Conservation (phyloP, 106 monocot species). For the Agapanthus africanus region DNA sequence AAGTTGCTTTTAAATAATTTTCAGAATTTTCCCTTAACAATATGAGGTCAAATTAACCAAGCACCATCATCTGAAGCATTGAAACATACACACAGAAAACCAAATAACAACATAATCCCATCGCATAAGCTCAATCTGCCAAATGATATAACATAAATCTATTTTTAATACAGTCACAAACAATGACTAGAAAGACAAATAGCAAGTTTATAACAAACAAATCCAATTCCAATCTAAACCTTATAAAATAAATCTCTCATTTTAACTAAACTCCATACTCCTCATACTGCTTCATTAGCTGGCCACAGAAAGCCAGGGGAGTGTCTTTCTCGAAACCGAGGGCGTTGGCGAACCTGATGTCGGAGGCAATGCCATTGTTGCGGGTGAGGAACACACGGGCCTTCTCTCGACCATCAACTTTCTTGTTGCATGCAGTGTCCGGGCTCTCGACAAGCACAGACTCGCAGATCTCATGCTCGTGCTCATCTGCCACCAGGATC, state of each 20-base stretch:
- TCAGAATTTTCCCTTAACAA: too few species aligned
- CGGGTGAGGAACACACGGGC: constrained; percentile 68
- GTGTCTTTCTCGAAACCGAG: constrained; percentile 57
- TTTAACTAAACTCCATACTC: constrained; percentile 1
- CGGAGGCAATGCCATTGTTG: constrained; percentile 73
- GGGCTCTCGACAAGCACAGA: constrained; percentile 69
- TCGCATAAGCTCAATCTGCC: too few species aligned
- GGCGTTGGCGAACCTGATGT: constrained; percentile 57
- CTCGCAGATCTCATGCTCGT: constrained; percentile 65
- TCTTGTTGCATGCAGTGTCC: constrained; percentile 25
- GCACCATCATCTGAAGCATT: too few species aligned
- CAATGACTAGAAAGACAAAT: too few species aligned
- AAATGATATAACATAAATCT: too few species aligned
- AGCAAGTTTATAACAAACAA: neutral
- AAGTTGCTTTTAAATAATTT: too few species aligned
- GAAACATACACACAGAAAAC: too few species aligned
- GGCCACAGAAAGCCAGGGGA: constrained; percentile 29
- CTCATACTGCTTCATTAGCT: constrained; percentile 65
- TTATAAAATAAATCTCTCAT: neutral
- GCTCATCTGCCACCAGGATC: constrained; percentile 50
- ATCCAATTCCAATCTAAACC: neutral
- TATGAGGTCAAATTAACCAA: too few species aligned
- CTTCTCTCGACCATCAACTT: constrained; percentile 56
- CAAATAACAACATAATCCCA: too few species aligned
- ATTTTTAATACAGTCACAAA: too few species aligned